Base-by-base conservation (phyloP, 768 basidiomycete genomes). In the Rhodotorula graminis region DNA sequence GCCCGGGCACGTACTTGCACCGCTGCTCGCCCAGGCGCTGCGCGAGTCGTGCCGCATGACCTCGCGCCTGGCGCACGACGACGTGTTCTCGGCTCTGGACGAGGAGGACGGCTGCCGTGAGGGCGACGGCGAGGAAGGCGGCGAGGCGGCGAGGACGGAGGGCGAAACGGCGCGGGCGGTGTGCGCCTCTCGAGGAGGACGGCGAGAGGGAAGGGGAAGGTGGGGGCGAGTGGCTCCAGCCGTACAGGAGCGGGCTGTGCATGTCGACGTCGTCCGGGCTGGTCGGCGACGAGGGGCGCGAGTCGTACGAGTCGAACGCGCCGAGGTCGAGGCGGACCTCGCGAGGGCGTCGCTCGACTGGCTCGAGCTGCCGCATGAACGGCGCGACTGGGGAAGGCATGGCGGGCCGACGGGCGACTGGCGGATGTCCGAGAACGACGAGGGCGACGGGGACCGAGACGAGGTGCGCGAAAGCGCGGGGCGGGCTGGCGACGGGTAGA, bases 1-100 rank as follows among this genome's bases (percentile, higher is more conserved):
- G 21, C 55, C 53, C 49, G 12, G 70, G 65, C 42, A 67, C 52
- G 33, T 56, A 46, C 47, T 61, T 65, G 40, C 70, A 67, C 23
- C 62, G 65, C 44, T 57, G n/a, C 31, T 64, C 64, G 44, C 31
- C 27, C 42, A 52, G 44, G 25, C 40, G 52, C 61, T 56, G 25
- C 61, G 53, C 31, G 25, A 66, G 23, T 21, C 19, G 27, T 21
- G 46, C 16, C 31, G 56, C 55, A 23, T 25, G 16, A 8, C 3
- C 12, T 40, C 42, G 15, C 0, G n/a, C 64, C 16, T 10, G 23
- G 15, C 29, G 19, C 3, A 65, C 55, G 27, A 56, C 64, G 29
- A 29, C 15, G 1, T 55, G 64, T 2, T 65, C 64, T 14, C 44
- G 55, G 21, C 46, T n/a, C 14, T 25, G 40, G 40, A 40, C 18